Conservation (phyloP, 2,329 filamentous ascomycete species). For the Venturia nashicola region DNA sequence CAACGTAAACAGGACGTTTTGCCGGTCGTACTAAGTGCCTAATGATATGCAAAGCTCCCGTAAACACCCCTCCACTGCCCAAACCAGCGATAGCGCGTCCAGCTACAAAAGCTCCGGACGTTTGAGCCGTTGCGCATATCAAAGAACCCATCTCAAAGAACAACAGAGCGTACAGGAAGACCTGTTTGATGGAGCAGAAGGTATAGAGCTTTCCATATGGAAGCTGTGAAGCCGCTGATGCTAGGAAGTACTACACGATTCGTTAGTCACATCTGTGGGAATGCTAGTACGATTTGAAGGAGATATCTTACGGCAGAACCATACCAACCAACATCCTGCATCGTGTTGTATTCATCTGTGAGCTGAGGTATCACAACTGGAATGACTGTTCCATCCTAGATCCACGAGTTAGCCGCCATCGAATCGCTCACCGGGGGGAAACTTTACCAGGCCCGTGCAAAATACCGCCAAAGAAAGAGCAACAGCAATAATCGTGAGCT, state of each 20-base stretch:
- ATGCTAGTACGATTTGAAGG: not conserved
- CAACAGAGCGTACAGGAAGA: constrained; percentile 8
- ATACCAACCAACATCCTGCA: constrained; percentile 10
- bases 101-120: constrained; percentile 12
- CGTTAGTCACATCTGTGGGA: not conserved
- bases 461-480: not conserved
- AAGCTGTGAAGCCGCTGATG: constrained; percentile 1
- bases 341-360: constrained; percentile 6
- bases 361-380: constrained; percentile 34
- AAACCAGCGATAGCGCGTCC: constrained; percentile 13
- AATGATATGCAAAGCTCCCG: constrained; percentile 11
- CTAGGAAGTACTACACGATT: constrained; percentile 1
- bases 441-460: not conserved
- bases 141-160: constrained; percentile 13
- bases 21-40: constrained; percentile 7
- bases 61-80: constrained; percentile 11
- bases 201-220: constrained; percentile 11
- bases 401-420: not conserved
- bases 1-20: constrained; percentile 11
- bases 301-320: constrained; percentile 2
- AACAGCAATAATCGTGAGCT: not conserved
- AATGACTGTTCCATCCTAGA: constrained; percentile 20
- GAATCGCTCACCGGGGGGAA: no score
- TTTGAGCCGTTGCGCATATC: constrained; percentile 12
- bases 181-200: constrained; percentile 8